A percentile compares a stretch with the other conserved stretches of the same genome.
phyloP scores from a whole-genome alignment of 352 stramenopile genomes.

The Phytophthora tubulina region DNA sequence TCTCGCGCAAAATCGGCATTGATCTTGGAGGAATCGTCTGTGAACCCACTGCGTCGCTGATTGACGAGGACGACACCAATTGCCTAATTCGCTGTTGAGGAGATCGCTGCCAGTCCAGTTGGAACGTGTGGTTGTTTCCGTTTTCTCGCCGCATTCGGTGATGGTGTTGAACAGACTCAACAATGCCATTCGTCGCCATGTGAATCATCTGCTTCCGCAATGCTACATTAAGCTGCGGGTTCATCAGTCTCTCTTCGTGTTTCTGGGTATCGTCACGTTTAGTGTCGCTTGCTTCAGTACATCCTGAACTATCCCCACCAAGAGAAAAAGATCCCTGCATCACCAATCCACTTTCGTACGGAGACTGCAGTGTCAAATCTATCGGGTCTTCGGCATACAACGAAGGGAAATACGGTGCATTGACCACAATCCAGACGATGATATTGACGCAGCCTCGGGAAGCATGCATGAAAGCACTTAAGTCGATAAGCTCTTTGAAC shows the following conservation, averaged over 20 bases:
- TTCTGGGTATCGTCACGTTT: conserved; percentile 32
- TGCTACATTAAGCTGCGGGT: conserved; percentile 88
- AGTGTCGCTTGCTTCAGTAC: conserved; percentile 26
- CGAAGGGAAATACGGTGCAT: conserved; percentile 63
- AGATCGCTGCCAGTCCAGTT: conserved; percentile 81
- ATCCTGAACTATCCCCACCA: conserved; percentile 22
- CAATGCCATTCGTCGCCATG: conserved; percentile 90
- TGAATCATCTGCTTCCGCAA: conserved; percentile 90
- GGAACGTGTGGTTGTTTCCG: conserved; percentile 83
- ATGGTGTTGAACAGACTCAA: conserved; percentile 87
- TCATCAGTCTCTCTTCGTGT: conserved; percentile 60
- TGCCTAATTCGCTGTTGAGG: conserved; percentile 62
- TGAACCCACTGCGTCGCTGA: conserved; percentile 39
- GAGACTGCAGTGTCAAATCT: conserved; percentile 21
- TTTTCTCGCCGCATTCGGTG: conserved; percentile 74
- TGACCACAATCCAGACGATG: conserved; percentile 89
- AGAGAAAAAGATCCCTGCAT: conserved; percentile 31
- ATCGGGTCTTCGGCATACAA: conserved; percentile 36
- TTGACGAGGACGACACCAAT: conserved; percentile 58
- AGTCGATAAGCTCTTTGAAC: conserved; percentile 73
- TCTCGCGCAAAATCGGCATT: conserved; percentile 38
- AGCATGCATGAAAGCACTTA: conserved; percentile 83
- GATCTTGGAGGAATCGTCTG: conserved; percentile 45
- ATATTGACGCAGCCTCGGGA: conserved; percentile 85
- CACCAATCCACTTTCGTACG: conserved; percentile 19